These are phyloP conservation scores for Calonectria henricotiae DNA, from an alignment of 2,329 filamentous ascomycete genomes.

Conservation along the genomic window DNA sequence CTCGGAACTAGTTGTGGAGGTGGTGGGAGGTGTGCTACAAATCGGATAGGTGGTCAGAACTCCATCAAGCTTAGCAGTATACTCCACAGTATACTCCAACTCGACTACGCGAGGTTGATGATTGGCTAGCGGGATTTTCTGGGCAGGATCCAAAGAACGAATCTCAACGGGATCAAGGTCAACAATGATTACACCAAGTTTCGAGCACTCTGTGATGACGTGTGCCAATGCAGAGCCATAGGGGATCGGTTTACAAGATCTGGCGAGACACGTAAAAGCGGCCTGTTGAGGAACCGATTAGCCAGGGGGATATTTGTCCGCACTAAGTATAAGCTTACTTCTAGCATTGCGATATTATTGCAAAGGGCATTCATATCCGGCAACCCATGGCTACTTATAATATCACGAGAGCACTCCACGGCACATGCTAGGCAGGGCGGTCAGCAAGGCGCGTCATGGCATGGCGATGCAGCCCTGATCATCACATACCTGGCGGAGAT, in stretches of 20 bases:
- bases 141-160: constrained; percentile 36
- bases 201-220: constrained; percentile 51
- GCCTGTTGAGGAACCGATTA: constrained; percentile 44
- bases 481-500: constrained; percentile 39
- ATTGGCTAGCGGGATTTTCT: constrained; percentile 32
- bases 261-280: constrained; percentile 55
- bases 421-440: constrained; percentile 37
- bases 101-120: constrained; percentile 20
- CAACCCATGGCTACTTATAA: constrained; percentile 36
- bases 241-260: constrained; percentile 48
- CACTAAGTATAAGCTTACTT: constrained; percentile 40
- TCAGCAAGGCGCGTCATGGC: constrained; percentile 10
- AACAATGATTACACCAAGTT: constrained; percentile 50
- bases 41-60: constrained; percentile 54
- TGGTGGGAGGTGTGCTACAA: constrained; percentile 37
- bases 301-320: constrained; percentile 38
- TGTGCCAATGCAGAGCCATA: constrained; percentile 55
- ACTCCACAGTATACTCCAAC: constrained; percentile 52
- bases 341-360: constrained; percentile 46
- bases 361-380: constrained; percentile 40
- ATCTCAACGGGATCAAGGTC: constrained; percentile 55
- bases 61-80: constrained; percentile 55
- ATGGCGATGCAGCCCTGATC: background rate
- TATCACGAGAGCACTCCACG: constrained; percentile 40
- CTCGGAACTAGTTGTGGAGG: background rate